Percentiles rank a stretch among this genome's conserved stretches.
Conservation (phyloP, 805 yeast genomes). For the Cyberlindnera americana region DNA sequence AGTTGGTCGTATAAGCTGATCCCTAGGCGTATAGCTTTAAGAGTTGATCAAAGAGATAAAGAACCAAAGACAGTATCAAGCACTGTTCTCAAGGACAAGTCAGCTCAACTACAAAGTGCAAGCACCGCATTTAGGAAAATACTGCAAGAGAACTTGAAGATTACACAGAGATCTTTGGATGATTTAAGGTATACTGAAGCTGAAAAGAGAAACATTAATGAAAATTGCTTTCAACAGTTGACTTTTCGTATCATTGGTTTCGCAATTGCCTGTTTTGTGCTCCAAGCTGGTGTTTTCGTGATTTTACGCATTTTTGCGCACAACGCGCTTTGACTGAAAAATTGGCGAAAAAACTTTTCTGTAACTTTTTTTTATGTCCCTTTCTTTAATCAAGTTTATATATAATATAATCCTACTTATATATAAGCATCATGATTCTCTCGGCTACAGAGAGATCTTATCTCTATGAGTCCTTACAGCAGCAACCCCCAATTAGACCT, state of each 20-base stretch:
- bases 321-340: no score
- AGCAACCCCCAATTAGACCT: constrained; percentile 66
- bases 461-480: constrained; percentile 65
- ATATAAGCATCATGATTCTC: constrained; percentile 45
- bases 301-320: constrained; percentile 11
- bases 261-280: constrained; percentile 11
- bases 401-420: no score
- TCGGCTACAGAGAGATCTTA: constrained; percentile 78
- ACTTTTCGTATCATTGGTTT: constrained; percentile 10
- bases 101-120: background rate
- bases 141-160: background rate
- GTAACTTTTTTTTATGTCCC: background rate
- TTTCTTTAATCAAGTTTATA: no score
- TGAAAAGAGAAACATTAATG: constrained; percentile 19
- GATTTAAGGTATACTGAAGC: background rate
- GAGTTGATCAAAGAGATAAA: constrained; percentile 3
- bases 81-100: background rate
- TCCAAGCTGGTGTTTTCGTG: constrained; percentile 11
- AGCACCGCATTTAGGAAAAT: background rate
- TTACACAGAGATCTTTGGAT: background rate
- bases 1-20: constrained; percentile 33
- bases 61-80: background rate
- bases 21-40: constrained; percentile 5
- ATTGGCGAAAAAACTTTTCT: background rate
- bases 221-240: constrained; percentile 13